phyloP scores from a whole-genome alignment of 1,284 basidiomycete genomes.

The Apiotrichum gracile region DNA sequence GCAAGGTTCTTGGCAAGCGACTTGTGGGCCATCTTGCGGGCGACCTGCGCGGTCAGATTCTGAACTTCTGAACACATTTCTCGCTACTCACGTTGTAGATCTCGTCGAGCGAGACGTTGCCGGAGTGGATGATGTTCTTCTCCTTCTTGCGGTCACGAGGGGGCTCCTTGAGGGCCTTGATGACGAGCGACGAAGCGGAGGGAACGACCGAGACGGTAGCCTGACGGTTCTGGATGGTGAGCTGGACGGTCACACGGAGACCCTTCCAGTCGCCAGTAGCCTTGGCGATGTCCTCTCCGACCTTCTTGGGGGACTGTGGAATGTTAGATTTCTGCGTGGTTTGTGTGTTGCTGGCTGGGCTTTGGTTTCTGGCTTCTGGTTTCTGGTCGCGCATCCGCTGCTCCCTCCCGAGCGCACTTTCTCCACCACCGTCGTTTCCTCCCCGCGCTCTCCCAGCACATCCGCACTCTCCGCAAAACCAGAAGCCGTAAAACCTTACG shows the following conservation, averaged over 20 bases:
- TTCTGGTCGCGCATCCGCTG: no score
- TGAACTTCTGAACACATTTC: not conserved
- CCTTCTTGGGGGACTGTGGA: slow-evolving; percentile 94
- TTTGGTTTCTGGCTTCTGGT: no score
- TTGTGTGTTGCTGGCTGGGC: not conserved
- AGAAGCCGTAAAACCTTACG: not conserved
- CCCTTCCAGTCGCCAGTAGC: slow-evolving; percentile 99
- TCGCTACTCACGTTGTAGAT: slow-evolving; percentile 65
- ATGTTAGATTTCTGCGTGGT: not conserved
- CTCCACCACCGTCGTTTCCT: no score
- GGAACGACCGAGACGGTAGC: slow-evolving; percentile 95
- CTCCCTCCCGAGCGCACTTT: no score
- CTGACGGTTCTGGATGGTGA: slow-evolving; percentile 99
- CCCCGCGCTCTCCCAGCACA: no score
- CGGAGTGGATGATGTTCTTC: slow-evolving; percentile 99
- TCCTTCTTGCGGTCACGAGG: slow-evolving; percentile 99
- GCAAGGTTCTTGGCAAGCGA: slow-evolving; percentile 89
- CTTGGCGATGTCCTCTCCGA: slow-evolving; percentile 99
- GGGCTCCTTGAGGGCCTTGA: slow-evolving; percentile 98
- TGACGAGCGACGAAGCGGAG: slow-evolving; percentile 95
- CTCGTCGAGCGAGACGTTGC: slow-evolving; percentile 92
- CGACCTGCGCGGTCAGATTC: slow-evolving; percentile 30
- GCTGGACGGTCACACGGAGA: slow-evolving; percentile 97
- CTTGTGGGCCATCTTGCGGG: slow-evolving; percentile 90
- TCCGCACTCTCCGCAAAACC: not conserved